Percentiles rank a stretch among this genome's conserved stretches.
Conservation (phyloP, 192 early-diverging fungal species). For the Coemansia sp. region DNA sequence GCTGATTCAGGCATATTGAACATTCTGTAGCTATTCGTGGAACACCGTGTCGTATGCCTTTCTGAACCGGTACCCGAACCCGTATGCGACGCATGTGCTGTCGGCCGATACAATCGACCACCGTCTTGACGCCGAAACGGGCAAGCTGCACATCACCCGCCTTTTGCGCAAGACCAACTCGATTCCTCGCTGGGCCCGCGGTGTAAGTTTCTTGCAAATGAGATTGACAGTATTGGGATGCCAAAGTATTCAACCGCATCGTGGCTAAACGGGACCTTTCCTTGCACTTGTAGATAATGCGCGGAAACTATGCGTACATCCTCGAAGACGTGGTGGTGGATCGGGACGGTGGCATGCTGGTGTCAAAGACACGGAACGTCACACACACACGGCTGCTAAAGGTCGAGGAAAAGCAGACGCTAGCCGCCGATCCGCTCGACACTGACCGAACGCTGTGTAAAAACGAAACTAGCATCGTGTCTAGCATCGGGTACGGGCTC, state of each 20-base stretch:
- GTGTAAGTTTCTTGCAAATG: constrained; percentile 27
- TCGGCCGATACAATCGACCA: constrained; percentile 91
- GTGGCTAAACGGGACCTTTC: neutral
- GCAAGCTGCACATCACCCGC: constrained; percentile 81
- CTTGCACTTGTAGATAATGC: constrained; percentile 63
- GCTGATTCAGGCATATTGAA: neutral
- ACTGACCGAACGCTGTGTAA: constrained; percentile 67
- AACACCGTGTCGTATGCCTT: constrained; percentile 84
- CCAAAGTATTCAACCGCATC: too few relatives aligned
- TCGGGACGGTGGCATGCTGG: constrained; percentile 71
- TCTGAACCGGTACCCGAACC: constrained; percentile 96
- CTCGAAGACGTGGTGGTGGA: constrained; percentile 89
- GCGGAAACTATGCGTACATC: constrained; percentile 82
- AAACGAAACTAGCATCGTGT: constrained; percentile 84
- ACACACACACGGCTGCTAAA: constrained; percentile 91
- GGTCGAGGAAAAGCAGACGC: constrained; percentile 88
- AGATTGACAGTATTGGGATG: too few relatives aligned
- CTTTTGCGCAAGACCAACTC: constrained; percentile 86
- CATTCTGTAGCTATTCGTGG: constrained; percentile 63
- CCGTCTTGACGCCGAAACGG: constrained; percentile 71
- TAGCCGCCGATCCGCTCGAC: constrained; percentile 54
- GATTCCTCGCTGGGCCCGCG: constrained; percentile 83
- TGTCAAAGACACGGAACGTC: constrained; percentile 82
- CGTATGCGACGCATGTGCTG: constrained; percentile 93
- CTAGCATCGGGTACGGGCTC: constrained; percentile 83